Base-by-base conservation (phyloP, 352 stramenopile genomes). In the Phytophthora pseudosyringae region DNA sequence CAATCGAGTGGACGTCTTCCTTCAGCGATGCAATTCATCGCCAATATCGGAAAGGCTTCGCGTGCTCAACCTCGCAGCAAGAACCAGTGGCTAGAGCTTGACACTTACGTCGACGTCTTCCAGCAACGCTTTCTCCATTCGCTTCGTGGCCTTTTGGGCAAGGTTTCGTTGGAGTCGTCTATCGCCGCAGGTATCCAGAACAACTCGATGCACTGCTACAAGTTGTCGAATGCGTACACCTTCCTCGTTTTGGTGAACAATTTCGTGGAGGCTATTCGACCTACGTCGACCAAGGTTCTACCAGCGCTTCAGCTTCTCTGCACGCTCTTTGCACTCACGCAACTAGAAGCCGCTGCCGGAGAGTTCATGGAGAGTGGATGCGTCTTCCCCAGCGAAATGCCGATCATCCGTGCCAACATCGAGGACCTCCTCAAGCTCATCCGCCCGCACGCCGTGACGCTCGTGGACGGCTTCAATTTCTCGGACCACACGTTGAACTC, bases 401-500 rank as follows among this genome's bases (percentile, higher is more conserved):
- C 67, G 18, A 44, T 70, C 21, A 65, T 94, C n/a, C 81, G 83
- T 29, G 51, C 65, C 16, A 75, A 69, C 56, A 82, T 90, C 46
- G 75, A 89, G 49, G 59, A 70, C 35, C 61, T 90, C 16, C 77
- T 90, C 12, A 45, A 43, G 15, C 72, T 76, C 25, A 71, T 93
- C 40, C 83, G 84, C 8, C 69, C 74, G 6, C 78, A 95, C 46
- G 86, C 83, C n/a, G 83, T 95, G 38, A 72, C 72, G 48, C 79
- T 93, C 25, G 81, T 87, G 28, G 84, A 95, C 38, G 81, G 80
- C 15, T 95, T 91, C 69, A 88, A 93, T 66, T 92, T 93, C 62
- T 88, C 81, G 10, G 86, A 93, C 64, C 70, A 84, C 53, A 28
- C 57, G 43, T 58, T 95, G 38, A 93, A 93, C 78, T 90, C 84